Evolutionary conservation across 305 asterid species (phyloP).

Genomic region (Fraxinus ornus): DNA sequence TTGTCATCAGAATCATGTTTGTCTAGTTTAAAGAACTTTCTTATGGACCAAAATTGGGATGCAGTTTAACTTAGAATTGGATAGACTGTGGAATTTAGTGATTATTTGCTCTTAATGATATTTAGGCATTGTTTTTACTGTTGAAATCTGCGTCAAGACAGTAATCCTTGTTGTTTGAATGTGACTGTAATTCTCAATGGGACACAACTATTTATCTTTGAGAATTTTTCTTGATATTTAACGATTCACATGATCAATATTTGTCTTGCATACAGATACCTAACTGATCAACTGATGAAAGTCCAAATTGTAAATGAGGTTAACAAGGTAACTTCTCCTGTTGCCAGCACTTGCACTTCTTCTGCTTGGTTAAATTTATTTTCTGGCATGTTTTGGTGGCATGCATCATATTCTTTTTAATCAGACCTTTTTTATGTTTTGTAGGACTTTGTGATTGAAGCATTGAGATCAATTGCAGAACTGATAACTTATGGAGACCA

Average conservation of each 20-base stretch:
- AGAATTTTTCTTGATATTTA: slow-evolving; percentile 5
- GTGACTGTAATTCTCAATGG: slow-evolving; percentile 8
- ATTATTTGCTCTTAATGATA: slow-evolving; percentile 18
- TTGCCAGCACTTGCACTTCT: neutral
- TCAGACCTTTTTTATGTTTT: slow-evolving; percentile 12
- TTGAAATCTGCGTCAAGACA: neutral
- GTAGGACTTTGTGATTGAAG: slow-evolving; percentile 93
- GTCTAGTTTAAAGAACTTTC: slow-evolving; percentile 4
- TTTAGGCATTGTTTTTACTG: neutral
- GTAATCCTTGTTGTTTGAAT: neutral
- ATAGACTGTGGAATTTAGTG: neutral
- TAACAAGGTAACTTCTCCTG: slow-evolving; percentile 67
- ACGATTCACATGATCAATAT: slow-evolving; percentile 20
- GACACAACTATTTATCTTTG: slow-evolving; percentile 4
- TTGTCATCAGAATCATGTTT: neutral
- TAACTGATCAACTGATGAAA: slow-evolving; percentile 76
- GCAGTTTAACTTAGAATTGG: neutral
- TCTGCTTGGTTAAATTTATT: slow-evolving; percentile 12
- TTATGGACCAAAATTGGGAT: neutral
- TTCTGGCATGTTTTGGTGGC: neutral
- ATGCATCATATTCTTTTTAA: slow-evolving; percentile 20
- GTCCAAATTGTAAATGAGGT: slow-evolving; percentile 85
- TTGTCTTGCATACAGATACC: slow-evolving; percentile 51
- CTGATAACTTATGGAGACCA: slow-evolving; percentile 96
- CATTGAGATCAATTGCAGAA: slow-evolving; percentile 92